Evolutionary conservation across 805 yeast genomes (phyloP).

Genomic region (Ogataea zsoltii): DNA sequence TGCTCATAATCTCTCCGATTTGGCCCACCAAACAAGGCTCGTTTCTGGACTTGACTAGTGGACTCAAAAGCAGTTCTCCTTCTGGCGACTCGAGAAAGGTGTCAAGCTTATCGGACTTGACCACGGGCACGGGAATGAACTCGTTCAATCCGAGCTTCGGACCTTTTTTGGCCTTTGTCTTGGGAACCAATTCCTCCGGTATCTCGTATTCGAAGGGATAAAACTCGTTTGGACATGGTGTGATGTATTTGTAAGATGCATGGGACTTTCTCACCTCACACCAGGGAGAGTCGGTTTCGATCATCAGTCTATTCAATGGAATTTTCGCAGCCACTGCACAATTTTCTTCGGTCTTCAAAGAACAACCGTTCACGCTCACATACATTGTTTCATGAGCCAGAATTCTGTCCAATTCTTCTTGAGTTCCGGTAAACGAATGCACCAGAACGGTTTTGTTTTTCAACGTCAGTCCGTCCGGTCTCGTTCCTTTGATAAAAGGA

Average conservation of each 20-base stretch:
- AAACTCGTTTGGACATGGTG: slow-evolving; percentile 54
- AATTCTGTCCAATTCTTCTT: slow-evolving; percentile 58
- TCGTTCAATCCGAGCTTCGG: slow-evolving; percentile 42
- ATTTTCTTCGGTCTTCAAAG: slow-evolving; percentile 77
- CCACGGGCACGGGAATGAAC: slow-evolving; percentile 58
- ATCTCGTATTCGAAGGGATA: slow-evolving; percentile 44
- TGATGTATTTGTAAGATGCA: slow-evolving; percentile 62
- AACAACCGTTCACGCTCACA: slow-evolving; percentile 91
- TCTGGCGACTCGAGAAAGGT: slow-evolving; percentile 32
- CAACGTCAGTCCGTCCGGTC: slow-evolving; percentile 30
- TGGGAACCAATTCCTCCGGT: slow-evolving; percentile 11
- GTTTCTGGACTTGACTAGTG: slow-evolving; percentile 78
- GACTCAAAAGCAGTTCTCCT: slow-evolving; percentile 31
- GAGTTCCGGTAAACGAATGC: slow-evolving; percentile 91
- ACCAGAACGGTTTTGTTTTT: slow-evolving; percentile 68
- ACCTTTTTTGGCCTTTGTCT: slow-evolving; percentile 19
- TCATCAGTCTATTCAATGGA: slow-evolving; percentile 70
- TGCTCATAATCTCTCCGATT: slow-evolving; percentile 70
- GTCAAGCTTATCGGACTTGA: slow-evolving; percentile 56
- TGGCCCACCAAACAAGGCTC: slow-evolving; percentile 88
- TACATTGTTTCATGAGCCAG: slow-evolving; percentile 57
- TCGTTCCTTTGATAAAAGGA: slow-evolving; percentile 57
- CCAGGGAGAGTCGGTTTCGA: slow-evolving; percentile 99
- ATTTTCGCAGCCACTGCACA: slow-evolving; percentile 61
- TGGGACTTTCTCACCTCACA: slow-evolving; percentile 89